Conservation (phyloP, 441 rosid species). For the Lepidium campestre region DNA sequence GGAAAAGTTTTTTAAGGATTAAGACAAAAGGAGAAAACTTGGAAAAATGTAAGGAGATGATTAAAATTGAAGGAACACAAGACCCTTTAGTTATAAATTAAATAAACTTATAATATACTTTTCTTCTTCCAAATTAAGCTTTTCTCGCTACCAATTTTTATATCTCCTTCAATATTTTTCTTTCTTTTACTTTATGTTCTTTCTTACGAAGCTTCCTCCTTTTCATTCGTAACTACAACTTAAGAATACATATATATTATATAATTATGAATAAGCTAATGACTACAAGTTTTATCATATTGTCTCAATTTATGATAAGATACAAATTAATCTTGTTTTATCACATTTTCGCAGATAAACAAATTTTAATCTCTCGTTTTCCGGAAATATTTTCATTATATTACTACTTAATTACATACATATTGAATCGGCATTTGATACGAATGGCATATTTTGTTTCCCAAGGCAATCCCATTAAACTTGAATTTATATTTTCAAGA, state of each 20-base stretch:
- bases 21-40: neutral
- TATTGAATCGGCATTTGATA: neutral
- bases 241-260: too few relatives aligned
- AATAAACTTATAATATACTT: neutral
- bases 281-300: too few relatives aligned
- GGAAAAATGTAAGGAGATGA: neutral
- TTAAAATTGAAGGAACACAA: constrained; percentile 11
- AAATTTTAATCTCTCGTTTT: too few relatives aligned
- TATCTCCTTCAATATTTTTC: neutral
- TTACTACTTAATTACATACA: too few relatives aligned
- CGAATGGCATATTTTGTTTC: neutral
- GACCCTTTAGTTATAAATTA: neutral
- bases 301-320: too few relatives aligned
- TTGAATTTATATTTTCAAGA: neutral
- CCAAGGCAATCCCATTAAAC: neutral
- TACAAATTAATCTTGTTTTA: too few relatives aligned
- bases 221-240: neutral
- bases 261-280: neutral
- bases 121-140: neutral
- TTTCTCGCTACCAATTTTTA: neutral
- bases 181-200: constrained; percentile 12
- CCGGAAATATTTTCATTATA: too few relatives aligned
- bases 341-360: too few relatives aligned
- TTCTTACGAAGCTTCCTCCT: neutral
- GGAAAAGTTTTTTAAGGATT: neutral